Base-by-base conservation (phyloP, 2,329 filamentous ascomycete genomes). In the Aspergillus glaucus region DNA sequence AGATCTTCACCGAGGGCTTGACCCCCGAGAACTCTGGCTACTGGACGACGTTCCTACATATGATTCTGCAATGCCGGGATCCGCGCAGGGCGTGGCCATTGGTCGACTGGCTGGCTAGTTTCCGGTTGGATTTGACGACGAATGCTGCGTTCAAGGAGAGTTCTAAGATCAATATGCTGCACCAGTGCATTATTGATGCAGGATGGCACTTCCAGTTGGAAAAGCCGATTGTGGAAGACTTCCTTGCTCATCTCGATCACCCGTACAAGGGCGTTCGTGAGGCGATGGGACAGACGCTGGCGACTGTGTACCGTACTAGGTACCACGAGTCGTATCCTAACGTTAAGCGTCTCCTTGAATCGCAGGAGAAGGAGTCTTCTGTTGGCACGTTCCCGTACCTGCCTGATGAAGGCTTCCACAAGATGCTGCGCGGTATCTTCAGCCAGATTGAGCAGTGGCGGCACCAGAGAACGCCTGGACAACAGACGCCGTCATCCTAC, bases 61-160 rank as follows among this genome's bases (percentile, higher is more conserved):
- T 96, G 62, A 81, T 94, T 22, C 76, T 95, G 39, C 89, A 94
- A 58, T 84, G 86, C 9, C 92, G 93, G 62, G 93, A 98, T 68
- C 92, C 93, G 10, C 82, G 94, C 41, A 83, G 92, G 54, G 84
- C 84, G 3, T 90, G 87, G 75, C 92, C 95, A 55, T 79, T 98
- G 54, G 81, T 95, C 32, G 86, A 93, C 55, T 86, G 83, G 68
- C 76, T 98, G 17, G 81, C 86, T 43, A 82, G 84, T 47, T 97
- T 97, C 79, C 81, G 89, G 26, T 77, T 98, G 8, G 93, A 98
- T 65, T 92, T 97, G 85, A 77, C 82, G 5, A 96, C 92, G 0
- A 96, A 97, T 64, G 93, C 94, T 3, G 93, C 93, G 0, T 98
- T 98, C 79, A 98, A 98, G 67, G 94, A 98, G 67, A 95, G 92